These are phyloP conservation scores for Eleusine indica DNA, from an alignment of 176 grass and related monocot genomes.

Conservation along the genomic window DNA sequence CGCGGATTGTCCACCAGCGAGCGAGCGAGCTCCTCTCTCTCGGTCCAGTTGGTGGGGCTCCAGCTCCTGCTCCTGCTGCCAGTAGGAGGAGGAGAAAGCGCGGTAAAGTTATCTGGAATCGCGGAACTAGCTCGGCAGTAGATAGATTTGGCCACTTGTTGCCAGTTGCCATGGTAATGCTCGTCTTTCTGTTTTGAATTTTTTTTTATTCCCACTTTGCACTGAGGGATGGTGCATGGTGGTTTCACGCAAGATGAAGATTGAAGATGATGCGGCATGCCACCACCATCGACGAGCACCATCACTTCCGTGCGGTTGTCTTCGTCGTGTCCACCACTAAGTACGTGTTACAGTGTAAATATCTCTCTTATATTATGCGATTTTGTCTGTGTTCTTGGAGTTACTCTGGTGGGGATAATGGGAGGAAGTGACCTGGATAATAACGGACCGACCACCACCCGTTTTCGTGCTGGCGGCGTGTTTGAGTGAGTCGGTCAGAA, in stretches of 20 bases:
- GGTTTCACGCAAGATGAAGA: neutral
- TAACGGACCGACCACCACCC: conserved; percentile 6
- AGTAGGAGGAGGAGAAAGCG: neutral
- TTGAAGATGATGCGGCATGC: neutral
- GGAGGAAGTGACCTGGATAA: neutral
- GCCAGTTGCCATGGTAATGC: conserved; percentile 4
- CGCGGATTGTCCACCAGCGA: neutral
- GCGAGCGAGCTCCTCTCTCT: neutral
- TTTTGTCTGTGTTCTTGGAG: neutral
- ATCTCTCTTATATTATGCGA: neutral
- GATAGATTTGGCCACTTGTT: conserved; percentile 26
- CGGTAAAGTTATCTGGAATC: neutral
- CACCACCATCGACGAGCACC: neutral
- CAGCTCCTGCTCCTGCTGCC: neutral
- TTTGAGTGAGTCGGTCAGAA: neutral
- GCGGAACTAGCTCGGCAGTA: neutral
- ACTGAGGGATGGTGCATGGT: neutral
- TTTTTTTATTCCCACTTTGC: too few relatives aligned
- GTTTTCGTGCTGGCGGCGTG: neutral
- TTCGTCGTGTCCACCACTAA: conserved; percentile 9
- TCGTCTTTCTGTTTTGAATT: conserved; percentile 27
- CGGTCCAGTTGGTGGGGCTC: neutral
- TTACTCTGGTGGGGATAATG: neutral
- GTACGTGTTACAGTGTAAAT: neutral
- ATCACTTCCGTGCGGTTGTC: neutral